Percentiles rank a stretch among this genome's conserved stretches.
Conservation (phyloP, 345 rosid species). For the Eucalyptus cloeziana region DNA sequence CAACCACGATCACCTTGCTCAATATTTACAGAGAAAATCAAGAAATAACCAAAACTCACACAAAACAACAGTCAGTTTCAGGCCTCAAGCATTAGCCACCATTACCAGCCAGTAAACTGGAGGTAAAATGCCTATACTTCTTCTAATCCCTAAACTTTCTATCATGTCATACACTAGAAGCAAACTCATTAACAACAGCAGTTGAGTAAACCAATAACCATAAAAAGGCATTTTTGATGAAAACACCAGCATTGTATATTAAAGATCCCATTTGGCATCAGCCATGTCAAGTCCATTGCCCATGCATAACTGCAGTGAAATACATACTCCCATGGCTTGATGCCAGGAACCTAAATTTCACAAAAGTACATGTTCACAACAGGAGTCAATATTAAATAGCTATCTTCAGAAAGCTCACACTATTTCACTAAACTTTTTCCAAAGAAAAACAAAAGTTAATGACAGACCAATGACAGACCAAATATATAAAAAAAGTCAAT, state of each 20-base stretch:
- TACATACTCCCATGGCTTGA: background rate
- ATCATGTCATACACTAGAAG: background rate
- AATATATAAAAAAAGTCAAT: background rate
- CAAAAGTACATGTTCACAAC: background rate
- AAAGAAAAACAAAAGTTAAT: background rate
- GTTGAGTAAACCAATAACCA: background rate
- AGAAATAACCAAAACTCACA: background rate
- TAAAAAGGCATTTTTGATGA: background rate
- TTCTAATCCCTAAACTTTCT: background rate
- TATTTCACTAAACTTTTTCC: background rate
- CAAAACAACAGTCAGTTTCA: background rate
- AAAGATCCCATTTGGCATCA: background rate
- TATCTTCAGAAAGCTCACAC: background rate
- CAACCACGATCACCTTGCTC: background rate
- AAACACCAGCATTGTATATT: background rate
- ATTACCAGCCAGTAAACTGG: background rate
- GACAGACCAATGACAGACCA: background rate
- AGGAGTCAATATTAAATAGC: background rate
- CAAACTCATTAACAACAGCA: background rate
- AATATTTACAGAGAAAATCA: background rate
- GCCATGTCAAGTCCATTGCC: background rate
- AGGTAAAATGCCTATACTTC: background rate
- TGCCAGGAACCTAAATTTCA: background rate
- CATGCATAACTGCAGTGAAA: background rate
- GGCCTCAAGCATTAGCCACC: background rate